phyloP scores from a whole-genome alignment of 371 early-diverging fungal species.

The Mortierella sp. region DNA sequence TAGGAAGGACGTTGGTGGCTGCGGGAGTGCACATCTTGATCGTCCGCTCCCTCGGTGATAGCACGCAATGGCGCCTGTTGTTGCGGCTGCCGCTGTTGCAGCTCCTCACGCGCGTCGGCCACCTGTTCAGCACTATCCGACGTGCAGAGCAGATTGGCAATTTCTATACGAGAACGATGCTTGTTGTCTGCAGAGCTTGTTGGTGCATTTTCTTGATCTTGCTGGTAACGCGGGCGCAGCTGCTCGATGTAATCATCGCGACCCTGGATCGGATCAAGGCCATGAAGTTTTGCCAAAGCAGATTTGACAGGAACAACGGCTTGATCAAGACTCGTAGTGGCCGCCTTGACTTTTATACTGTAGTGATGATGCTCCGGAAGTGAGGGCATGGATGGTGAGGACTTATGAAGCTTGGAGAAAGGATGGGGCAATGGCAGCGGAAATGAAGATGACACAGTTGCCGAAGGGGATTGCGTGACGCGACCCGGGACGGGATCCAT shows the following conservation, averaged over 20 bases:
- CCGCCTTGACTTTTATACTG: constrained; percentile 27
- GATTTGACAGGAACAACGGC: constrained; percentile 26
- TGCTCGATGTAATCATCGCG: constrained; percentile 9
- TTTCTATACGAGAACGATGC: constrained; percentile 32
- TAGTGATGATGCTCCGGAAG: constrained; percentile 15
- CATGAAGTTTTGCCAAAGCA: constrained; percentile 18
- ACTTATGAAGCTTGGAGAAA: constrained; percentile 17
- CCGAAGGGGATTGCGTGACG: constrained; percentile 14
- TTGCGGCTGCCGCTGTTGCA: constrained; percentile 5
- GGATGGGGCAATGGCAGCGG: constrained; percentile 8
- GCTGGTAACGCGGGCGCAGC: constrained; percentile 9
- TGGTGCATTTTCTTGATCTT: constrained; percentile 9
- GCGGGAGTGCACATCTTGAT: not conserved
- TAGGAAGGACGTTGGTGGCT: not conserved
- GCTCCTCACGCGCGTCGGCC: too few relatives aligned
- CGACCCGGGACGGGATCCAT: constrained; percentile 36
- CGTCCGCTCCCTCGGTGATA: constrained; percentile 35
- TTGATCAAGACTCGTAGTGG: constrained; percentile 30
- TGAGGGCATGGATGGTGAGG: constrained; percentile 13
- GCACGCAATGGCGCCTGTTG: constrained; percentile 15
- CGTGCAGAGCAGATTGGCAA: constrained; percentile 38
- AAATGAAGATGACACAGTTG: constrained; percentile 10
- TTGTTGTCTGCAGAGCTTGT: not conserved
- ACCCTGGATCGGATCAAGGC: constrained; percentile 5
- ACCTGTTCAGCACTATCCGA: constrained; percentile 8